phyloP scores from a whole-genome alignment of 2,329 filamentous ascomycete species.

The Lecanicillium sp. region DNA sequence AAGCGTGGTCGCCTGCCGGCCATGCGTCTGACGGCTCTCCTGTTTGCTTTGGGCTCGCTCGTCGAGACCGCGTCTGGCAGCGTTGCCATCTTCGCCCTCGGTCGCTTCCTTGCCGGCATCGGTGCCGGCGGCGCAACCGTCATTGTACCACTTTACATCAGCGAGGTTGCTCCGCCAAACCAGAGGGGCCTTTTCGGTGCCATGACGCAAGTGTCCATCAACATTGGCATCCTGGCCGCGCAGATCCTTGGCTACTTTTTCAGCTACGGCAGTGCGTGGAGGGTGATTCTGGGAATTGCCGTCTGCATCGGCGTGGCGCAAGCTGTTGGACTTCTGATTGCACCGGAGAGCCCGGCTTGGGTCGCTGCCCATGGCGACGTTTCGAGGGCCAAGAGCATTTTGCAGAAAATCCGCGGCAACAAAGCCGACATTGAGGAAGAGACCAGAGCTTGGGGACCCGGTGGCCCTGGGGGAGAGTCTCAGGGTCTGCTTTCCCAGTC shows the following conservation, averaged over 20 bases:
- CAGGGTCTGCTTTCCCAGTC: constrained; percentile 56
- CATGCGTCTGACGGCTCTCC: constrained; percentile 70
- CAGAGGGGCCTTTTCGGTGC: constrained; percentile 73
- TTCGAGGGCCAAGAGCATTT: constrained; percentile 54
- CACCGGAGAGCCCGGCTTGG: constrained; percentile 86
- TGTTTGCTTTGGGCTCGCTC: constrained; percentile 70
- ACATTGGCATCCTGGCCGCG: constrained; percentile 77
- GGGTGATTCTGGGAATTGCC: constrained; percentile 72
- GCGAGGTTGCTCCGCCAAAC: constrained; percentile 73
- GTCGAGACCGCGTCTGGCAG: constrained; percentile 67
- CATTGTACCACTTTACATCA: constrained; percentile 90
- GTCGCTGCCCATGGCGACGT: constrained; percentile 62
- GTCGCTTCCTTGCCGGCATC: constrained; percentile 73
- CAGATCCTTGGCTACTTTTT: constrained; percentile 85
- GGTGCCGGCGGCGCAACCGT: constrained; percentile 87
- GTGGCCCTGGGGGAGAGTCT: constrained; percentile 48
- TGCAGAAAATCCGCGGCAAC: constrained; percentile 72
- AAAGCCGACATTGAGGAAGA: constrained; percentile 67
- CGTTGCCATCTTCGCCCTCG: constrained; percentile 62
- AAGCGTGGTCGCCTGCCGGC: constrained; percentile 66
- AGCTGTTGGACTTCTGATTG: constrained; percentile 62
- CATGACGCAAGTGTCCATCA: constrained; percentile 91
- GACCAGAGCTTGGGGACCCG: constrained; percentile 51
- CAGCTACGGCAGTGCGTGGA: constrained; percentile 73
- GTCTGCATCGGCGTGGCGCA: constrained; percentile 63